phyloP scores from a whole-genome alignment of 352 stramenopile genomes.

The Pythium volutum region DNA sequence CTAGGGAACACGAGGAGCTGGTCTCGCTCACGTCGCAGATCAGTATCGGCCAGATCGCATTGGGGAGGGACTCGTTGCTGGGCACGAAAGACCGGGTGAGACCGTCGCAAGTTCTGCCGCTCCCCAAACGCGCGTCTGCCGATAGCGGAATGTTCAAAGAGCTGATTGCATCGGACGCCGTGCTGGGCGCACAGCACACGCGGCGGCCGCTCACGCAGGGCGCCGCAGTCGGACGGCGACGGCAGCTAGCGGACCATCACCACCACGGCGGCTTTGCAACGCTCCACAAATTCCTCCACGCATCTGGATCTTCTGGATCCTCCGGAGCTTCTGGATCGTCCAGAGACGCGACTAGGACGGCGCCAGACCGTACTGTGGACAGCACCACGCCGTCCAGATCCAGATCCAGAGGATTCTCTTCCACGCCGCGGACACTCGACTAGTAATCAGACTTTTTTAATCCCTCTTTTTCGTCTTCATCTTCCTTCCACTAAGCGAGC shows the following conservation, averaged over 20 bases:
- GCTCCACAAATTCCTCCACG: slow-evolving; percentile 75
- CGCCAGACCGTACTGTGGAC: slow-evolving; percentile 5
- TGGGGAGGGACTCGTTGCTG: slow-evolving; percentile 51
- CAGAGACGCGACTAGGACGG: slow-evolving; percentile 11
- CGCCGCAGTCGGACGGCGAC: slow-evolving; percentile 14
- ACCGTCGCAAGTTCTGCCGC: slow-evolving; percentile 2
- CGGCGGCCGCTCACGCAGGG: slow-evolving; percentile 24
- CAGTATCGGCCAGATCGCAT: slow-evolving; percentile 62
- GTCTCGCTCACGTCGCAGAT: slow-evolving; percentile 48
- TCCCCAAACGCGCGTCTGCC: not conserved
- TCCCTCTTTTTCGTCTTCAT: not conserved
- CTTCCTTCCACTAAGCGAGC: not conserved
- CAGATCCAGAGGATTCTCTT: not conserved
- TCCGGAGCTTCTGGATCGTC: not conserved
- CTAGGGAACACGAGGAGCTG: slow-evolving; percentile 8
- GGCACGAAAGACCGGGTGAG: slow-evolving; percentile 35
- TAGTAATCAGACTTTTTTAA: slow-evolving; percentile 8
- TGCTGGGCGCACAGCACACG: slow-evolving; percentile 6
- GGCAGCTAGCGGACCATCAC: slow-evolving; percentile 25
- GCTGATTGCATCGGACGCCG: slow-evolving; percentile 21
- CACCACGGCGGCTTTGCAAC: slow-evolving; percentile 42
- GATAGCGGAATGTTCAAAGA: slow-evolving; percentile 3
- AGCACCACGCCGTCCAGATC: no score
- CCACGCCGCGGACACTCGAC: slow-evolving; percentile 16
- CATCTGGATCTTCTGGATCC: not conserved